Evolutionary conservation across 306 rosid genomes (phyloP), one percentile per base, ranked within the genome.

Genomic region (Arachis hypogaea): DNA sequence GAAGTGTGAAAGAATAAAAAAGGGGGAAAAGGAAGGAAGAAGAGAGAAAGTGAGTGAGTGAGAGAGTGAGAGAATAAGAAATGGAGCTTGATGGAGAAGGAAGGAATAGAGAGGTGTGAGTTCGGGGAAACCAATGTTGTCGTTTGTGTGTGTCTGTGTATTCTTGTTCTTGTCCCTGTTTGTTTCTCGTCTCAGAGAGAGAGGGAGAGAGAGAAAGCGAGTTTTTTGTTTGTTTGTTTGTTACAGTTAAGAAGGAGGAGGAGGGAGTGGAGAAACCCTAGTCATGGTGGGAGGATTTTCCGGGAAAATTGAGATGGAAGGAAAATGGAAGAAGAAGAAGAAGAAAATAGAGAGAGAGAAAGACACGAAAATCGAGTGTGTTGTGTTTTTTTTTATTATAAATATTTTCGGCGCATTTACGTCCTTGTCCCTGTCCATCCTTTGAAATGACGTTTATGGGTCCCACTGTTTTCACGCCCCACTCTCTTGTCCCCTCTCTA

Each of bases 361-460:
- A 76, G 82, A 77, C 77, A 63, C 72, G 76, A 79, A 79, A 79
- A 70, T 11, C 64, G 22, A 1, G 57, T 11, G 28, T 11, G 18
- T 3, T 12, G 57, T 51, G 57, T 12, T 4, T 11, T 47, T 63
- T 82, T 57, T 83, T n/a, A 77, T 65, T 80, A 78, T 72, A 67
- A 22, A 22, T 22, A 83, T 56, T 81, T 73, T 71, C 77, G 86
- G 85, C 84, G 88, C 85, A 90, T 86, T 93, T 88, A 90, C 96
- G 85, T 79, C 55, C 7, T 22, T 93, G 92, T 93, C 97, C 97
- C 88, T 87, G 16, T 49, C 75, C 69, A 82, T 84, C 77, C 66
- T 76, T 64, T 59, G 83, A 86, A 84, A 80, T 85, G 89, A 90
- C 89, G 64, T 73, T 45, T 73, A 80, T 80, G 58, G 85, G 78